A percentile compares a stretch with the other conserved stretches of the same genome.
Evolutionary conservation across 139 green algal genomes (phyloP).

Genomic region (Ettlia oleoabundans): DNA sequence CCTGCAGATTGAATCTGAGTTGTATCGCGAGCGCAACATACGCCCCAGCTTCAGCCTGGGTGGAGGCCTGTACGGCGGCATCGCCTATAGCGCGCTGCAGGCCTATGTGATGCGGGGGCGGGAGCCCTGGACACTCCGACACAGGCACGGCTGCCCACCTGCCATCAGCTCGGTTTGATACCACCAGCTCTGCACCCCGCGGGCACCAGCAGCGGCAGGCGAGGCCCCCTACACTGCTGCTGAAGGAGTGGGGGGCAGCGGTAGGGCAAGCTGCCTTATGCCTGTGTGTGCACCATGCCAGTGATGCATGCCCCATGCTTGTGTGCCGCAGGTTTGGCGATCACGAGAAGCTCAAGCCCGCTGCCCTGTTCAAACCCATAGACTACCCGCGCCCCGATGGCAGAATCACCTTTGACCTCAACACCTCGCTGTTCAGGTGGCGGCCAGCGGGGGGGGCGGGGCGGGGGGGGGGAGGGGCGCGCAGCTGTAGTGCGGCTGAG

Average conservation of each 20-base stretch:
- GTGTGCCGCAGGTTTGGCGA: constrained; percentile 59
- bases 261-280: no score
- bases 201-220: not conserved
- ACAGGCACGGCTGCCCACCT: constrained; percentile 54
- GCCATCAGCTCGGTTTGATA: no score
- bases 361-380: constrained; percentile 44
- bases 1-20: constrained; percentile 54
- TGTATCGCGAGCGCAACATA: constrained; percentile 82
- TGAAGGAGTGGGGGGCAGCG: no score
- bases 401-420: constrained; percentile 88
- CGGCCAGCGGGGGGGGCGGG: no score
- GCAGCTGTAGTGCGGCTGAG: no score
- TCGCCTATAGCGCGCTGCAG: constrained; percentile 80
- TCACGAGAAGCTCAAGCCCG: constrained; percentile 67
- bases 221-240: no score
- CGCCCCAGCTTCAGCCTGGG: constrained; percentile 70
- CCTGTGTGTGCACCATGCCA: no score
- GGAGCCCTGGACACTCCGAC: constrained; percentile 88
- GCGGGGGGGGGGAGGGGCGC: no score
- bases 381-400: constrained; percentile 88
- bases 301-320: no score
- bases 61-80: constrained; percentile 59
- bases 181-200: not conserved
- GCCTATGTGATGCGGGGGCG: constrained; percentile 75
- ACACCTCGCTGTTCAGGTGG: constrained; percentile 78